Percentiles rank a stretch among this genome's conserved stretches.
Evolutionary conservation across 805 yeast genomes (phyloP).

Genomic region (Yarrowia keelungensis): DNA sequence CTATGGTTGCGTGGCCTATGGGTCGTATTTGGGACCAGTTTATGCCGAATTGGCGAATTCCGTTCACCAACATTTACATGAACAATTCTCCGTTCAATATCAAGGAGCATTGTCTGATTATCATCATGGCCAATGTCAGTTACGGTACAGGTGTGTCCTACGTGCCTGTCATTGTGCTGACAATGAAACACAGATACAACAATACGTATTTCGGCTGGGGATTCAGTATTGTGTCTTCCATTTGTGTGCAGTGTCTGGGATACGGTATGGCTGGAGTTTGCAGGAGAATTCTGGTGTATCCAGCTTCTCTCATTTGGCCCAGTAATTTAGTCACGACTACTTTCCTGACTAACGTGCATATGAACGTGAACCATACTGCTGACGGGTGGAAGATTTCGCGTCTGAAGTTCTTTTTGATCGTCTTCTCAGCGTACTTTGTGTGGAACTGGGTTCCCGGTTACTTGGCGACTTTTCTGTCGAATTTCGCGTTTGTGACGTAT

Average conservation of each 20-base stretch:
- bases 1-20: conserved; percentile 69
- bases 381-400: conserved; percentile 68
- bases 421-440: conserved; percentile 53
- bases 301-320: conserved; percentile 78
- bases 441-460: conserved; percentile 70
- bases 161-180: conserved; percentile 63
- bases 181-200: conserved; percentile 59
- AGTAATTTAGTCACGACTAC: conserved; percentile 65
- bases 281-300: conserved; percentile 64
- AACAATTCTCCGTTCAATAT: conserved; percentile 70
- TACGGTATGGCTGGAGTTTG: conserved; percentile 71
- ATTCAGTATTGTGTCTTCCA: conserved; percentile 58
- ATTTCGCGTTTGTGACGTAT: conserved; percentile 70
- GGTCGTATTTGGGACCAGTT: conserved; percentile 59
- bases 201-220: conserved; percentile 58
- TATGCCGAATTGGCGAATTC: conserved; percentile 49
- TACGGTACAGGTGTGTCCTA: conserved; percentile 58
- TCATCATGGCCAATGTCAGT: conserved; percentile 60
- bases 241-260: conserved; percentile 70
- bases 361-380: conserved; percentile 59
- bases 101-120: conserved; percentile 67
- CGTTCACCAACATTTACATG: conserved; percentile 49
- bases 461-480: conserved; percentile 63
- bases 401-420: conserved; percentile 56
- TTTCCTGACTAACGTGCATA: conserved; percentile 60